A percentile compares a stretch with the other conserved stretches of the same genome.
Evolutionary conservation across 2,329 filamentous ascomycete genomes (phyloP).

Genomic region (Ascochyta koolunga): DNA sequence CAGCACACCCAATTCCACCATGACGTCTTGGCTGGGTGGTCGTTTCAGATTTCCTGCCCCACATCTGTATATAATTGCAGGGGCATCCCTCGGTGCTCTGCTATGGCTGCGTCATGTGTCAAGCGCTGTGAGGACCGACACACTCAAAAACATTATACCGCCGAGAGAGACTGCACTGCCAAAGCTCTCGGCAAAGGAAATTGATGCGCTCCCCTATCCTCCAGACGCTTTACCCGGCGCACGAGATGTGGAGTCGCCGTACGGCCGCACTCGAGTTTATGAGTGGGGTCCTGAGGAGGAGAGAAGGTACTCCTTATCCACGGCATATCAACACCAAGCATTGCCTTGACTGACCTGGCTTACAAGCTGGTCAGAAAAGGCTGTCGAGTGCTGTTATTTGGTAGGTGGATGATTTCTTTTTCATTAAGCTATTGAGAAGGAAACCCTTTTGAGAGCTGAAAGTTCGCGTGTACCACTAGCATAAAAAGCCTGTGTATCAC

Average conservation of each 20-base stretch:
- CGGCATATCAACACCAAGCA: slow-evolving; percentile 79
- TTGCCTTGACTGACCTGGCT: slow-evolving; percentile 71
- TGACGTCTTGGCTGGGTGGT: slow-evolving; percentile 13
- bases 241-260: slow-evolving; percentile 71
- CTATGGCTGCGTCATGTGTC: slow-evolving; percentile 31
- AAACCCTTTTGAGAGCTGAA: too few species aligned
- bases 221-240: slow-evolving; percentile 72
- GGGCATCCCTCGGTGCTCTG: slow-evolving; percentile 35
- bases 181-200: slow-evolving; percentile 27
- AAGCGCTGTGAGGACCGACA: slow-evolving; percentile 23
- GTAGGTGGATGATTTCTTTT: slow-evolving; percentile 45
- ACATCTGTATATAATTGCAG: slow-evolving; percentile 29
- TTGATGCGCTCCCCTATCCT: slow-evolving; percentile 61
- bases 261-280: slow-evolving; percentile 74
- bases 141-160: slow-evolving; percentile 30
- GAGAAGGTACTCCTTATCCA: slow-evolving; percentile 77
- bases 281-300: slow-evolving; percentile 77
- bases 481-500: too few species aligned
- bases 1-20: slow-evolving; percentile 15
- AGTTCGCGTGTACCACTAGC: too few species aligned
- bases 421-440: too few species aligned
- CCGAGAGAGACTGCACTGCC: slow-evolving; percentile 37
- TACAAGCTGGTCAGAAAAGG: slow-evolving; percentile 68
- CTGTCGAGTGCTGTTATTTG: slow-evolving; percentile 80
- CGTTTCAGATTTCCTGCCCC: slow-evolving; percentile 27